These are phyloP conservation scores for Pelargonium exstipulatum DNA, from an alignment of 441 rosid species.

Conservation along the genomic window DNA sequence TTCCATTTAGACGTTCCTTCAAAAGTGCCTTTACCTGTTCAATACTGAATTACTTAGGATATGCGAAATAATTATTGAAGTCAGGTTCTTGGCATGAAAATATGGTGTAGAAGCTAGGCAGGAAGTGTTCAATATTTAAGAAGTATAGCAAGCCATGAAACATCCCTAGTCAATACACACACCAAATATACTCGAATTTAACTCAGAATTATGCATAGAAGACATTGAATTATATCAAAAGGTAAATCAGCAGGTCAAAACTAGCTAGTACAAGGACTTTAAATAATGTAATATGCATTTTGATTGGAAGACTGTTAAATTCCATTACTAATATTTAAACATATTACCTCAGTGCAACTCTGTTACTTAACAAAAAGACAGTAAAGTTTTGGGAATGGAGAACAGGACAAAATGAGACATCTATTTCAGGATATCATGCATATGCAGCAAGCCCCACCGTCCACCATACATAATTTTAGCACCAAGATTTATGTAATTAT, in stretches of 20 bases:
- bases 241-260: not conserved
- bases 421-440: not conserved
- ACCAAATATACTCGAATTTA: not conserved
- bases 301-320: no score
- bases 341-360: not conserved
- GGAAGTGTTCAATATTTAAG: not conserved
- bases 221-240: not conserved
- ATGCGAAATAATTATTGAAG: not conserved
- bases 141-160: not conserved
- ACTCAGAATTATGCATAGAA: not conserved
- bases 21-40: slow-evolving; percentile 69
- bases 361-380: not conserved
- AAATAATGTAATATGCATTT: no score
- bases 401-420: not conserved
- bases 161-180: not conserved
- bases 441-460: not conserved
- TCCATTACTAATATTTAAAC: no score
- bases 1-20: slow-evolving; percentile 83
- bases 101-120: not conserved
- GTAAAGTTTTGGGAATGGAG: not conserved
- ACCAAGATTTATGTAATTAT: not conserved
- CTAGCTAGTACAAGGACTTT: not conserved
- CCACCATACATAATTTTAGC: not conserved
- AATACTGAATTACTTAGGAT: slow-evolving; percentile 1
- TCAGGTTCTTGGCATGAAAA: slow-evolving; percentile 10